A percentile compares a stretch with the other conserved stretches of the same genome.
phyloP scores from a whole-genome alignment of 306 rosid genomes.

The Arachis stenosperma region DNA sequence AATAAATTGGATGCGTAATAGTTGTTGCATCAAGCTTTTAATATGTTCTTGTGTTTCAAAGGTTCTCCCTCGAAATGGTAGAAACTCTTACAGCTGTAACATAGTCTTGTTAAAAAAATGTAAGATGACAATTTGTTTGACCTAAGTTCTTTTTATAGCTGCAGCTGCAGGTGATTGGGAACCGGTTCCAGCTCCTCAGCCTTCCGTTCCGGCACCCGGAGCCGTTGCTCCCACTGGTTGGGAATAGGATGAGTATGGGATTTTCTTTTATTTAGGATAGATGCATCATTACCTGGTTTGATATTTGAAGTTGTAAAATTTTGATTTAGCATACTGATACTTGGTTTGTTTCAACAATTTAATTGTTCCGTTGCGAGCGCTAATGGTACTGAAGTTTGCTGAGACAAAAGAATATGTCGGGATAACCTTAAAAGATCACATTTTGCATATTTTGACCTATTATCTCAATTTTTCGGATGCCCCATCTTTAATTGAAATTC shows the following conservation, averaged over 20 bases:
- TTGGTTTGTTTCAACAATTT: neutral
- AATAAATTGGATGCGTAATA: too few species aligned
- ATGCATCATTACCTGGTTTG: neutral
- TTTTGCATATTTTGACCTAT: too few species aligned
- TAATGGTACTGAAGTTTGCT: too few species aligned
- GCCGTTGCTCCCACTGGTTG: constrained; percentile 36
- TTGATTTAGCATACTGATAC: constrained; percentile 24
- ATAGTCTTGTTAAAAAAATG: neutral
- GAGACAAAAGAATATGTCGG: too few species aligned
- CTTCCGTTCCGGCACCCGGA: constrained; percentile 14
- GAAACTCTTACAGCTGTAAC: neutral
- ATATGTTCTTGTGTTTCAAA: neutral
- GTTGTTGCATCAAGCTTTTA: neutral
- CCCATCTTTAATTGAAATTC: too few species aligned
- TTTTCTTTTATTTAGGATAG: constrained; percentile 15
- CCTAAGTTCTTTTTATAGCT: constrained; percentile 23
- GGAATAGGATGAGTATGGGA: constrained; percentile 27
- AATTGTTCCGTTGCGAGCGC: neutral
- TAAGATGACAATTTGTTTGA: constrained; percentile 15
- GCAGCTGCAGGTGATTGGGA: constrained; percentile 40
- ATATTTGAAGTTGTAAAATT: neutral
- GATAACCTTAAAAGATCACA: too few species aligned
- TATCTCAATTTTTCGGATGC: too few species aligned
- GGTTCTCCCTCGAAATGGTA: neutral
- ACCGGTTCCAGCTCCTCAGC: constrained; percentile 35